Evolutionary conservation across 1,284 basidiomycete genomes (phyloP).

Genomic region (Apiotrichum laibachii): DNA sequence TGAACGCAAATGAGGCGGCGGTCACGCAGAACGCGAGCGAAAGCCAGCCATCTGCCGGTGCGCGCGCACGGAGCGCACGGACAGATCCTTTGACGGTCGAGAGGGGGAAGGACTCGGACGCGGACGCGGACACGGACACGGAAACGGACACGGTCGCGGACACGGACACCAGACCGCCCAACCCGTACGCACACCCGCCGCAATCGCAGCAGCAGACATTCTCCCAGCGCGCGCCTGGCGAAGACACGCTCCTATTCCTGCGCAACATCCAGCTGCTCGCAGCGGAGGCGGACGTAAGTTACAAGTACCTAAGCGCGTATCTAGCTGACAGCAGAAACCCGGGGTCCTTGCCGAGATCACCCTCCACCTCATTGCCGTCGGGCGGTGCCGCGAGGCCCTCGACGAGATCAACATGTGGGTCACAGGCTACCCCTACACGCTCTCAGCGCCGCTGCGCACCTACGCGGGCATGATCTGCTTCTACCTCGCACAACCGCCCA

Average conservation of each 20-base stretch:
- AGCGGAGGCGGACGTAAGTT: conserved; percentile 30
- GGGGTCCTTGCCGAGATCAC: conserved; percentile 69
- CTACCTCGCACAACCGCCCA: conserved; percentile 50
- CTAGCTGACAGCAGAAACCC: conserved; percentile 60
- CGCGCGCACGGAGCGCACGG: too few species aligned
- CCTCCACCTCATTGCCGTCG: conserved; percentile 62
- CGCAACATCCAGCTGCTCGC: conserved; percentile 30
- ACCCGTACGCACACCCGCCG: conserved; percentile 2
- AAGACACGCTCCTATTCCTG: conserved; percentile 33
- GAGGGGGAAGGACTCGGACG: background rate
- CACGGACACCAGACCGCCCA: background rate
- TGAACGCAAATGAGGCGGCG: conserved; percentile 19
- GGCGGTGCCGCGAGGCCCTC: conserved; percentile 65
- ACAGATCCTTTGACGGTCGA: background rate
- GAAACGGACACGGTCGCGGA: background rate
- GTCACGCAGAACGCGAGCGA: too few species aligned
- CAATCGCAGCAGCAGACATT: conserved; percentile 1
- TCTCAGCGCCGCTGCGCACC: conserved; percentile 70
- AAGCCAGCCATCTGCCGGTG: too few species aligned
- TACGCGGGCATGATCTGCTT: conserved; percentile 76
- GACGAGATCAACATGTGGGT: conserved; percentile 85
- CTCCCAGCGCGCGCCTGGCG: conserved; percentile 7
- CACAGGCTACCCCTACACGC: conserved; percentile 77
- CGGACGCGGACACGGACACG: background rate
- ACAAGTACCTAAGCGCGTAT: background rate